Evolutionary conservation across 306 rosid species (phyloP), one percentile per base, ranked within the genome.

Genomic region (Cucumis hystrix): DNA sequence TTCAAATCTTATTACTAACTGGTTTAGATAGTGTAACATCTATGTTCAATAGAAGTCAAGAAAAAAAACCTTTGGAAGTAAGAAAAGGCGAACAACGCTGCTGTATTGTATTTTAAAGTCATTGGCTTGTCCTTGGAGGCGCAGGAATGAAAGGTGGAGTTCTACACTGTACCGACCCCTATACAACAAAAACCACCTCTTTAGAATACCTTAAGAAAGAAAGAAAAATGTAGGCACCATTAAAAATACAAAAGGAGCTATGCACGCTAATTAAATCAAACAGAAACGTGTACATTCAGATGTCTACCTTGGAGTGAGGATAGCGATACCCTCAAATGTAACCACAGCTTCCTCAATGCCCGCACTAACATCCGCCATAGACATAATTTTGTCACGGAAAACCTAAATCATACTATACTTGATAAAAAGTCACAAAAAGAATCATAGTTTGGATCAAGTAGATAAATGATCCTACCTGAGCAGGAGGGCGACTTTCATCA

Each of bases 161-260:
- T 96, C 99, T 82, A 96, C 99, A 82, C 85, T 96, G 85, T 96
- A 96, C 62, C 98, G 92, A 45, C 98, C 99, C 87, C 99, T 96
- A 77, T 78, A 88, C n/a, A 77, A 80, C 83, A 78, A 52, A 78
- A 58, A 73, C 74, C 70, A 68, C 80, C 16, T 72, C 33, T 41
- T 88, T 76, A 83, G 82, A 69, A 17, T 28, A 28, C 30, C 30
- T 28, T 28, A 28, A 28, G 30, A 28, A 28, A 28, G 30, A 28
- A 28, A 28, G 30, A 28, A 45, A 23, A 10, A 49, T 14, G 4
- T 8, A 28, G 23, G 10, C 45, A 51, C 17, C 25, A 49, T 25
- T 43, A 11, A 72, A 51, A 72, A 28, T 51, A 18, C 40, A 72
- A 45, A 67, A 39, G 60, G 18, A 15, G 75, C 49, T 1, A 82